Conservation (phyloP, 2,329 filamentous ascomycete species). For the Aciculosporium take region DNA sequence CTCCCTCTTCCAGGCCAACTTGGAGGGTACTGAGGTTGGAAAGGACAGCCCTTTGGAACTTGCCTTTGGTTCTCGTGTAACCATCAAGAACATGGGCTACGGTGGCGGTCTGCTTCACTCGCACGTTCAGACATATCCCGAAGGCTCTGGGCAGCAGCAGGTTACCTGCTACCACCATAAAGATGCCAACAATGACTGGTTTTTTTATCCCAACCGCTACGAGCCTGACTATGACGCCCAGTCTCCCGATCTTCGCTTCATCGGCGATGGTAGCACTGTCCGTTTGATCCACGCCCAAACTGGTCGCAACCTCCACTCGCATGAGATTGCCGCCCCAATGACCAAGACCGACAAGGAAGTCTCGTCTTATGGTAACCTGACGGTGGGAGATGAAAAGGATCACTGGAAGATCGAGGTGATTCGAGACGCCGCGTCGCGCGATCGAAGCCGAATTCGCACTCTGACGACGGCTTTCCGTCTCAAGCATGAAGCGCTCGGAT, state of each 20-base stretch:
- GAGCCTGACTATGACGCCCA: conserved; percentile 60
- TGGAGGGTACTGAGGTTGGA: conserved; percentile 84
- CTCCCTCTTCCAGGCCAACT: conserved; percentile 95
- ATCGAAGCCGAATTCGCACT: conserved; percentile 74
- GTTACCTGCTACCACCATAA: conserved; percentile 99
- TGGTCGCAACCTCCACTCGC: conserved; percentile 92
- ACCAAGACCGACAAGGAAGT: conserved; percentile 87
- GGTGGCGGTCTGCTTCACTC: conserved; percentile 92
- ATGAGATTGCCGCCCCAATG: conserved; percentile 75
- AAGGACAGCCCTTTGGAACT: conserved; percentile 89
- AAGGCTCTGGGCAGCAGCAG: conserved; percentile 88
- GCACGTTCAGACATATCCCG: conserved; percentile 89
- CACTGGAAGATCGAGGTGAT: conserved; percentile 94
- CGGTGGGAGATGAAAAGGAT: conserved; percentile 91
- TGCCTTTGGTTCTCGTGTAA: conserved; percentile 75
- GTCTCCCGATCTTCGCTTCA: conserved; percentile 52
- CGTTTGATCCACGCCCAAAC: conserved; percentile 91
- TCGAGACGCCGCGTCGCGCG: conserved; percentile 72
- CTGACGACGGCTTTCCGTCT: conserved; percentile 88
- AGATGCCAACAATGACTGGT: conserved; percentile 99
- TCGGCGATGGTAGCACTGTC: conserved; percentile 63
- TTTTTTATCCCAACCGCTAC: conserved; percentile 85
- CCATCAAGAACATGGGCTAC: conserved; percentile 98
- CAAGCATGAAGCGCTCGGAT: conserved; percentile 66
- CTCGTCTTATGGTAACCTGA: conserved; percentile 89